Conservation (phyloP, 2,329 filamentous ascomycete genomes). For the Diatrype stigma region DNA sequence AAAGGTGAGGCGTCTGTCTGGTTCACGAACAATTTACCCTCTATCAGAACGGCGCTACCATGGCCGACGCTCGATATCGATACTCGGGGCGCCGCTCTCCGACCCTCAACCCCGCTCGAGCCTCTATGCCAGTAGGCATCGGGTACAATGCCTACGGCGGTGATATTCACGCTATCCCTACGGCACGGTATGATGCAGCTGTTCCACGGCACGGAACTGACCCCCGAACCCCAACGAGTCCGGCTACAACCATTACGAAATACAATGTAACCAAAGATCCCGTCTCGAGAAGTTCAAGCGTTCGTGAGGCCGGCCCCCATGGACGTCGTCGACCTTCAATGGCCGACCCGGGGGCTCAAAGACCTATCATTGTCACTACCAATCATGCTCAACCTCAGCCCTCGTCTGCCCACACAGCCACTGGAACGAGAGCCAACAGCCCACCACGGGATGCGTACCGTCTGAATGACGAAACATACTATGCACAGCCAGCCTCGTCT, state of each 20-base stretch:
- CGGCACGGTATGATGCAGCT: constrained; percentile 30
- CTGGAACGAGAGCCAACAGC: constrained; percentile 36
- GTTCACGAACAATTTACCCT: neutral
- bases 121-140: constrained; percentile 49
- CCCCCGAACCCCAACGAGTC: constrained; percentile 26
- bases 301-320: constrained; percentile 42
- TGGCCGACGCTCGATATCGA: constrained; percentile 45
- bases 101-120: constrained; percentile 45
- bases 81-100: constrained; percentile 42
- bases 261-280: constrained; percentile 55
- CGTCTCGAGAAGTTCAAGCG: constrained; percentile 40
- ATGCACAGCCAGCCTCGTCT: constrained; percentile 55
- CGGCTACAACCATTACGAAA: constrained; percentile 46
- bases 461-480: constrained; percentile 50
- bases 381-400: constrained; percentile 40
- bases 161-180: constrained; percentile 51
- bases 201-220: constrained; percentile 31
- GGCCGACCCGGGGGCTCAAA: constrained; percentile 44
- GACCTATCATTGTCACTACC: constrained; percentile 56
- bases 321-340: constrained; percentile 46
- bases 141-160: constrained; percentile 48
- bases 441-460: constrained; percentile 50
- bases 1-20: neutral
- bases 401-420: constrained; percentile 35
- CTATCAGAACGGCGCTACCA: constrained; percentile 24